These are phyloP conservation scores for Mycena kentingensis DNA, from an alignment of 768 basidiomycete genomes.

Conservation along the genomic window DNA sequence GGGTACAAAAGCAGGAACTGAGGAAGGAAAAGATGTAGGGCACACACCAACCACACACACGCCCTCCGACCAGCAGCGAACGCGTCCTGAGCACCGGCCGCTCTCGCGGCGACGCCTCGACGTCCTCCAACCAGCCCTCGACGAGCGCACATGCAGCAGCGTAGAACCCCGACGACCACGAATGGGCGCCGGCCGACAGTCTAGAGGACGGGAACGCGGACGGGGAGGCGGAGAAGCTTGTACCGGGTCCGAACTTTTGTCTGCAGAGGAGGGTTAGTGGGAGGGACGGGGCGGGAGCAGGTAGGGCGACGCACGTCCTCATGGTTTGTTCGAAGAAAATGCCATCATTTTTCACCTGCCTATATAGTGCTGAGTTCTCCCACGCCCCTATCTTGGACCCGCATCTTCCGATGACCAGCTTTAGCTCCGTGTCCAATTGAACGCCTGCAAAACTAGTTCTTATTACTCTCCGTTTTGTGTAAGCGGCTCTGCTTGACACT, in stretches of 20 bases:
- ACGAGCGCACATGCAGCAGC: conserved; percentile 36
- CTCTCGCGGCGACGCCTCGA: conserved; percentile 63
- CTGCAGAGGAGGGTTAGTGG: conserved; percentile 11
- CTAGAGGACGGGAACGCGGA: conserved; percentile 95
- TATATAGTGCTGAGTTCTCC: too few relatives aligned
- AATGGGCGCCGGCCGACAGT: conserved; percentile 34
- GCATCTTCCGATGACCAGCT: too few relatives aligned
- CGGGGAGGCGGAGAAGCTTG: conserved; percentile 82
- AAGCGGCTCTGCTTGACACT: too few relatives aligned
- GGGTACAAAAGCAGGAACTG: too few relatives aligned
- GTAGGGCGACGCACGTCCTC: conserved; percentile 52
- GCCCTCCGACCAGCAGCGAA: conserved; percentile 25
- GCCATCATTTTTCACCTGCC: too few relatives aligned
- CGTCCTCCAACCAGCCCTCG: conserved; percentile 43
- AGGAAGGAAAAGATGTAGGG: conserved; percentile 35
- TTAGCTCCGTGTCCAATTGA: too few relatives aligned
- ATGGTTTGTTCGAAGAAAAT: conserved; percentile 68
- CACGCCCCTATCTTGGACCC: too few relatives aligned
- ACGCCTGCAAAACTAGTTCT: too few relatives aligned
- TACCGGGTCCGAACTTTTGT: conserved; percentile 90
- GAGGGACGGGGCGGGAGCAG: not conserved
- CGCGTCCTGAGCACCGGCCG: conserved; percentile 71
- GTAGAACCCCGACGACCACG: conserved; percentile 39
- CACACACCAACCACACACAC: conserved; percentile 25
- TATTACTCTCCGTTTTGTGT: too few relatives aligned